Percentiles rank a stretch among this genome's conserved stretches.
phyloP scores from a whole-genome alignment of 345 rosid species.

The Brassica cretica region DNA sequence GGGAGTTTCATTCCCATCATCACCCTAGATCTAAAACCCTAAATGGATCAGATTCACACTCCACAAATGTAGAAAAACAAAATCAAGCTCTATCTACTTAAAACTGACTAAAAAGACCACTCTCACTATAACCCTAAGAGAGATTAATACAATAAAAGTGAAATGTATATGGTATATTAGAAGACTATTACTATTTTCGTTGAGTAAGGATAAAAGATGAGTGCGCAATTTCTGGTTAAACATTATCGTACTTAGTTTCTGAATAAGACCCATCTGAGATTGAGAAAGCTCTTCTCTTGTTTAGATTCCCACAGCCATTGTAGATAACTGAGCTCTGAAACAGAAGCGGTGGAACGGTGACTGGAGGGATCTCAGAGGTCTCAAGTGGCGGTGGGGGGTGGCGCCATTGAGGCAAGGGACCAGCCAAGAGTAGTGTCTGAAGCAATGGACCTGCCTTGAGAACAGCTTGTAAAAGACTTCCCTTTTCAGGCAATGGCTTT shows the following conservation, averaged over 20 bases:
- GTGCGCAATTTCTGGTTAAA: constrained; percentile 41
- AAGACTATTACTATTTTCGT: constrained; percentile 24
- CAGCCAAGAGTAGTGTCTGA: constrained; percentile 86
- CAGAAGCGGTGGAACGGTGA: constrained; percentile 55
- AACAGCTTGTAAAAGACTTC: constrained; percentile 90
- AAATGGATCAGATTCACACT: constrained; percentile 37
- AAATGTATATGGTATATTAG: constrained; percentile 33
- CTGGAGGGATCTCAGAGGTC: constrained; percentile 90
- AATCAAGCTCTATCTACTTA: constrained; percentile 28
- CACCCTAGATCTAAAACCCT: constrained; percentile 37
- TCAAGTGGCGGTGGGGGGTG: constrained; percentile 94
- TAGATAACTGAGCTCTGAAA: constrained; percentile 26
- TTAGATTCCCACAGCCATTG: constrained; percentile 45
- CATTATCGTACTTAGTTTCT: constrained; percentile 64
- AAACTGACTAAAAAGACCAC: constrained; percentile 31
- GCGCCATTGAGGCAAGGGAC: constrained; percentile 94
- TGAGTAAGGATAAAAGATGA: constrained; percentile 29
- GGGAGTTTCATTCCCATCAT: constrained; percentile 43
- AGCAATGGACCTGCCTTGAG: constrained; percentile 91
- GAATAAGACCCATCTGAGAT: constrained; percentile 50
- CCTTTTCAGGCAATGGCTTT: constrained; percentile 87
- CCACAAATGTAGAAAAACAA: background rate
- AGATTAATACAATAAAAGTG: constrained; percentile 28
- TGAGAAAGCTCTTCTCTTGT: constrained; percentile 58
- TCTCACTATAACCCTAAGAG: constrained; percentile 29